phyloP scores from a whole-genome alignment of 495 filamentous ascomycete genomes.

The Chaetomium tenue region DNA sequence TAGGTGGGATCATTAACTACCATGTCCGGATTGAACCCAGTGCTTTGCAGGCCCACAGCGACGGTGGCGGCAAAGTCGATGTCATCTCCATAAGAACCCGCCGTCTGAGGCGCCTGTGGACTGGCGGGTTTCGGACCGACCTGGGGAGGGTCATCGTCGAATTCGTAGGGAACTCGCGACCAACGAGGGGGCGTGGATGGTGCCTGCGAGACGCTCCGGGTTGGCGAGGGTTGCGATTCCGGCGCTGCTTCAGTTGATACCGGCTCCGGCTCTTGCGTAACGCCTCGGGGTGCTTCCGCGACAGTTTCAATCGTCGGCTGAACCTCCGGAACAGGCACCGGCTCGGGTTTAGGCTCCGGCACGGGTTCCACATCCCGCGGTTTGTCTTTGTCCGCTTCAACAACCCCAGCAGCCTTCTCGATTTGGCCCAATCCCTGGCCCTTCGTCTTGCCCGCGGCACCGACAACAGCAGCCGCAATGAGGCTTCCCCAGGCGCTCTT shows the following conservation, averaged over 20 bases:
- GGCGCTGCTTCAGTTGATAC: constrained; percentile 4
- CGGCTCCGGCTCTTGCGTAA: constrained; percentile 5
- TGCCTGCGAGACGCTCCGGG: constrained; percentile 6
- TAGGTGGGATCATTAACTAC: constrained; percentile 64
- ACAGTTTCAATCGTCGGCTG: neutral
- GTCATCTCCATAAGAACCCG: constrained; percentile 57
- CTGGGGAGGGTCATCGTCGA: constrained; percentile 29
- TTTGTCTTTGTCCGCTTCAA: constrained; percentile 23
- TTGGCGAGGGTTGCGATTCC: constrained; percentile 1
- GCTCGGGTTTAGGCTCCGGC: constrained; percentile 5
- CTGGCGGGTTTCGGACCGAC: constrained; percentile 40
- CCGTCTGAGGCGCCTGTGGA: constrained; percentile 39
- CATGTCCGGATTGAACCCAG: constrained; percentile 70
- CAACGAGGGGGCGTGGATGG: constrained; percentile 14
- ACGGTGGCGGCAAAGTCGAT: constrained; percentile 66
- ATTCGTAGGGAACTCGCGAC: constrained; percentile 15
- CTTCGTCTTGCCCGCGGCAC: constrained; percentile 29
- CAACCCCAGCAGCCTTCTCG: constrained; percentile 21
- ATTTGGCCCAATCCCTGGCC: constrained; percentile 23
- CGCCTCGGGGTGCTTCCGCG: neutral
- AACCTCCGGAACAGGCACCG: neutral
- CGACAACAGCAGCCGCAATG: constrained; percentile 41
- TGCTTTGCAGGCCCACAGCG: constrained; percentile 65
- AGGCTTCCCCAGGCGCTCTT: constrained; percentile 41
- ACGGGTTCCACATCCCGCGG: constrained; percentile 15